Percentiles rank a stretch among this genome's conserved stretches.
Conservation (phyloP, 768 basidiomycete species). For the Russula dissimulans region DNA sequence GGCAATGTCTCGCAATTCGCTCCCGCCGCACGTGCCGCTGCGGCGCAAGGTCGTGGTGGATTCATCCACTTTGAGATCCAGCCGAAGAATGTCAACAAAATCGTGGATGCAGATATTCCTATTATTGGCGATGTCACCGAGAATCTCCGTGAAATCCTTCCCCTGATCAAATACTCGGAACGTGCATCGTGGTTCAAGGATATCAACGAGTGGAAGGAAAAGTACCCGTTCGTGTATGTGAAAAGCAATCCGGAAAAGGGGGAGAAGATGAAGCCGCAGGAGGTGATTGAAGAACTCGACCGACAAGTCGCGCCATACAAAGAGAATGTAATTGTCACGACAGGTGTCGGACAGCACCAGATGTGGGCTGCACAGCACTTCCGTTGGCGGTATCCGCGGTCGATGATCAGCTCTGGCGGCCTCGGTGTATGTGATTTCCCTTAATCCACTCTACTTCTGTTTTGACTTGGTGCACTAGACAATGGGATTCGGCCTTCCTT, state of each 20-base stretch:
- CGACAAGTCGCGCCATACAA: conserved; percentile 66
- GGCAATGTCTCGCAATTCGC: conserved; percentile 85
- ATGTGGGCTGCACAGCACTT: conserved; percentile 99
- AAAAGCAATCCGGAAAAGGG: conserved; percentile 45
- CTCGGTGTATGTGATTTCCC: conserved; percentile 58
- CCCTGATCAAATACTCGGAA: conserved; percentile 54
- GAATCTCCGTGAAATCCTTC: conserved; percentile 75
- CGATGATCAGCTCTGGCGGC: conserved; percentile 90
- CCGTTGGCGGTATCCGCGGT: conserved; percentile 79
- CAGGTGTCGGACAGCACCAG: conserved; percentile 98
- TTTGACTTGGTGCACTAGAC: conserved; percentile 43
- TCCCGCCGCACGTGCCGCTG: conserved; percentile 81
- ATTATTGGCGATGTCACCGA: conserved; percentile 88
- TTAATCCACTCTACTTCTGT: not conserved
- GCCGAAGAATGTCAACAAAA: conserved; percentile 99
- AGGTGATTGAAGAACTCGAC: conserved; percentile 90
- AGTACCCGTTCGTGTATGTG: conserved; percentile 84
- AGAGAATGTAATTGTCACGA: conserved; percentile 72
- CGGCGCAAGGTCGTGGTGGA: conserved; percentile 77
- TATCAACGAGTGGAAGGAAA: conserved; percentile 75
- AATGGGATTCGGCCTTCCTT: conserved; percentile 96
- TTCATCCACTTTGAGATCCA: conserved; percentile 99
- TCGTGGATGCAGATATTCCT: conserved; percentile 88
- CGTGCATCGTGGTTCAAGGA: conserved; percentile 76
- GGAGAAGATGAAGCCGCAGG: conserved; percentile 86